Percentiles rank a stretch among this genome's conserved stretches.
Conservation (phyloP, 768 basidiomycete species). For the Chalciporus pseudorubinellus region DNA sequence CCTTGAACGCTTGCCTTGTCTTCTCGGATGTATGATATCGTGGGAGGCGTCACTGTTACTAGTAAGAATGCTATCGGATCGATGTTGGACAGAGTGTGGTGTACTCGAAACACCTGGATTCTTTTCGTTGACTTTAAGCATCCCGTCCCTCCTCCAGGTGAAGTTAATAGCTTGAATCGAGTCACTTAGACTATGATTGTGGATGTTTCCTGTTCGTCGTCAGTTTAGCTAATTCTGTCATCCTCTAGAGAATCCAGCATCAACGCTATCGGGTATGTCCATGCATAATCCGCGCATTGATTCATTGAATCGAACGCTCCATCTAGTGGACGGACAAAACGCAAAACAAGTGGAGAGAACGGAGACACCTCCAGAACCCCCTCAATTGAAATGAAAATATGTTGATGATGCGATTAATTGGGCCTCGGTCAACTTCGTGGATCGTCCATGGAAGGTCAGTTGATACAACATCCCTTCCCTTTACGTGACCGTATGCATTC, state of each 20-base stretch:
- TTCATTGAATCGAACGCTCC: neutral
- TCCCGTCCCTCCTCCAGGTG: slow-evolving; percentile 58
- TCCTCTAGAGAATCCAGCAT: slow-evolving; percentile 58
- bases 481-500: slow-evolving; percentile 72
- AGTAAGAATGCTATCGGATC: slow-evolving; percentile 2
- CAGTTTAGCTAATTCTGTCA: slow-evolving; percentile 70
- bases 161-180: slow-evolving; percentile 66
- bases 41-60: neutral
- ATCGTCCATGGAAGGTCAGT: slow-evolving; percentile 83
- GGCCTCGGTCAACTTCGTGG: slow-evolving; percentile 79
- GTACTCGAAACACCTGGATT: slow-evolving; percentile 41
- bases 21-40: too few species aligned
- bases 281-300: neutral
- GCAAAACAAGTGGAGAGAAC: slow-evolving; percentile 30
- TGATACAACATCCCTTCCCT: neutral
- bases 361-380: slow-evolving; percentile 23
- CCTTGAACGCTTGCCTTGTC: too few species aligned
- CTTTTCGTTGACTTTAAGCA: slow-evolving; percentile 64
- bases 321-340: slow-evolving; percentile 28
- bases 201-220: slow-evolving; percentile 77
- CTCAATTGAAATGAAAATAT: slow-evolving; percentile 48
- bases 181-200: too few species aligned
- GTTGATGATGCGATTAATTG: slow-evolving; percentile 75
- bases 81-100: neutral
- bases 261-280: slow-evolving; percentile 47